Percentiles rank a stretch among this genome's conserved stretches.
Conservation (phyloP, 257 asterid species). For the Rubia yunnanensis region DNA sequence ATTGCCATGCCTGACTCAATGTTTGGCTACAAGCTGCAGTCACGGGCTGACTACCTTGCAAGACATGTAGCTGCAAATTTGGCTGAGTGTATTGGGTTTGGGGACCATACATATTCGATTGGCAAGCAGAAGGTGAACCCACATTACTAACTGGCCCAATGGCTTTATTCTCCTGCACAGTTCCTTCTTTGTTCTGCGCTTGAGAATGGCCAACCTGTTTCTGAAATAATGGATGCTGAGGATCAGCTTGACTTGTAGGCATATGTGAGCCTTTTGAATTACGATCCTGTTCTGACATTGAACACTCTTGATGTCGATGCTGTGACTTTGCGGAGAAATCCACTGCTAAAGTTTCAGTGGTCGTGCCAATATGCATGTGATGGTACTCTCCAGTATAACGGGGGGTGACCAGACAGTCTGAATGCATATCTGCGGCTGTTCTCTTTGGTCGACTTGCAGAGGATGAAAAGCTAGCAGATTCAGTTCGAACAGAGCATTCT, state of each 20-base stretch:
- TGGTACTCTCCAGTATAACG: constrained; percentile 17
- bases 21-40: constrained; percentile 21
- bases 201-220: constrained; percentile 14
- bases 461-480: constrained; percentile 14
- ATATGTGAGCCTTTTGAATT: constrained; percentile 8
- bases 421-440: constrained; percentile 10
- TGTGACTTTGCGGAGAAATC: constrained; percentile 18
- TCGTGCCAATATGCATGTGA: constrained; percentile 20
- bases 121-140: constrained; percentile 18
- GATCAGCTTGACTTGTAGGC: constrained; percentile 17
- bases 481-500: constrained; percentile 19
- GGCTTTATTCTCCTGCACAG: constrained; percentile 18
- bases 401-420: constrained; percentile 19
- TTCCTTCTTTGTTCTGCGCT: constrained; percentile 16
- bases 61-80: constrained; percentile 7
- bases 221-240: constrained; percentile 11
- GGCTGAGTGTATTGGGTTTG: constrained; percentile 18
- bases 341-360: constrained; percentile 22
- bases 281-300: constrained; percentile 8
- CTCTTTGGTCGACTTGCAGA: constrained; percentile 19
- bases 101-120: constrained; percentile 15
- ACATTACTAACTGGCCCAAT: constrained; percentile 13
- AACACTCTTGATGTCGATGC: constrained; percentile 12
- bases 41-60: constrained; percentile 13
- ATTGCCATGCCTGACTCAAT: constrained; percentile 44